Conservation (phyloP, 2,329 filamentous ascomycete species). For the Trichoderma sp. region DNA sequence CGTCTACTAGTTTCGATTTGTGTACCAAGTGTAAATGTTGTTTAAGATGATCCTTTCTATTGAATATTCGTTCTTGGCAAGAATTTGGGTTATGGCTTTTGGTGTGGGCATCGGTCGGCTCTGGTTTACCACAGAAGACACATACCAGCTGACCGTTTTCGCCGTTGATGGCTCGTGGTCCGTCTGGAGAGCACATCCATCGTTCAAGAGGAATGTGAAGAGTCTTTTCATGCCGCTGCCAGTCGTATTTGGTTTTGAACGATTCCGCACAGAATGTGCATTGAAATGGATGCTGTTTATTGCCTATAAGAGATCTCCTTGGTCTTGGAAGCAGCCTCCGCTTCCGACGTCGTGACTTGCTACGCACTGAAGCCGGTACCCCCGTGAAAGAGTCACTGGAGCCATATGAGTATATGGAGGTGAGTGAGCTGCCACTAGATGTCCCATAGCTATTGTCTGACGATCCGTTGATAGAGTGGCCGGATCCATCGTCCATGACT, state of each 20-base stretch:
- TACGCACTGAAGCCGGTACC: neutral
- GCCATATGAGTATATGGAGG: neutral
- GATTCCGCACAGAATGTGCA: slow-evolving; percentile 48
- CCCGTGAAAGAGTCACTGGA: neutral
- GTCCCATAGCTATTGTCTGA: neutral
- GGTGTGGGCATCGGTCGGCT: neutral
- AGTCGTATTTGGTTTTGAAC: slow-evolving; percentile 47
- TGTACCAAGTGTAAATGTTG: neutral
- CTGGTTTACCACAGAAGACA: neutral
- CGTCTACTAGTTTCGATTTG: slow-evolving; percentile 33
- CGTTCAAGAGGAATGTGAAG: slow-evolving; percentile 46
- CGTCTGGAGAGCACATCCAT: slow-evolving; percentile 45
- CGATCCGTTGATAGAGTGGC: neutral
- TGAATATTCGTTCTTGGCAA: neutral
- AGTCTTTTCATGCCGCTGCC: slow-evolving; percentile 51
- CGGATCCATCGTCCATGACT: neutral
- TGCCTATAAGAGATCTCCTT: neutral
- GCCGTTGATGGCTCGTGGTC: slow-evolving; percentile 26
- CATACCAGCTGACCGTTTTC: neutral
- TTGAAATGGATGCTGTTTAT: slow-evolving; percentile 32
- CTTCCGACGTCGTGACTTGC: neutral
- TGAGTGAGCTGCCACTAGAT: neutral
- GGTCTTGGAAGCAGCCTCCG: neutral
- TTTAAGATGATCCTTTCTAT: neutral
- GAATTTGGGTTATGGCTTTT: neutral